Evolutionary conservation across 331 rosid genomes (phyloP).

Genomic region (Rosa hybrid): DNA sequence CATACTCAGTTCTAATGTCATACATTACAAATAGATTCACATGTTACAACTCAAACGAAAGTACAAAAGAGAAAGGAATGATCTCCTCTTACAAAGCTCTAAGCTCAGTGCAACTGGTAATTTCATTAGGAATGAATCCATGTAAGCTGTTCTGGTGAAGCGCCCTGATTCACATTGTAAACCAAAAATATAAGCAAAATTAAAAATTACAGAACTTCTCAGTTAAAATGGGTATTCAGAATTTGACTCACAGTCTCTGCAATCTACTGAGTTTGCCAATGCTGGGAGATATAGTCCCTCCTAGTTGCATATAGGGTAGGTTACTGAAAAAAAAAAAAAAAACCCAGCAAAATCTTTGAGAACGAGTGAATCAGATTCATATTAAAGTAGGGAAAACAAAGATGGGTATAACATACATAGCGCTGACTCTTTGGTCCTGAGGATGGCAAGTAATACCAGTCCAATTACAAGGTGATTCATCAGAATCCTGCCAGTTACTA

Average conservation of each 20-base stretch:
- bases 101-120: constrained; percentile 78
- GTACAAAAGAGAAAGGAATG: not conserved
- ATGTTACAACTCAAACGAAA: not conserved
- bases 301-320: constrained; percentile 79
- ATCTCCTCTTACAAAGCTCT: constrained; percentile 71
- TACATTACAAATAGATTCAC: not conserved
- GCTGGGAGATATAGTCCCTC: constrained; percentile 87
- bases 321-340: constrained; percentile 55
- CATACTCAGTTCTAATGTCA: not conserved
- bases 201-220: not conserved
- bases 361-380: not conserved
- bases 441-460: constrained; percentile 81
- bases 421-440: constrained; percentile 65
- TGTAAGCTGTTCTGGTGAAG: constrained; percentile 90
- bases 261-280: constrained; percentile 86
- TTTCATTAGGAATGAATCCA: constrained; percentile 82
- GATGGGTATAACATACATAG: constrained; percentile 53
- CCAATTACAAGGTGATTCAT: constrained; percentile 87
- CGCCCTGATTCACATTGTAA: constrained; percentile 58
- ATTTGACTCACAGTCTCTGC: constrained; percentile 79
- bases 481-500: constrained; percentile 65
- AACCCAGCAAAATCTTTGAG: not conserved
- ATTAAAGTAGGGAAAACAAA: constrained; percentile 4
- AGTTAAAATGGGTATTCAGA: constrained; percentile 4
- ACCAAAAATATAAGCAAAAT: not conserved